Conservation (phyloP, 2,329 filamentous ascomycete species). For the Fusarium sp. region DNA sequence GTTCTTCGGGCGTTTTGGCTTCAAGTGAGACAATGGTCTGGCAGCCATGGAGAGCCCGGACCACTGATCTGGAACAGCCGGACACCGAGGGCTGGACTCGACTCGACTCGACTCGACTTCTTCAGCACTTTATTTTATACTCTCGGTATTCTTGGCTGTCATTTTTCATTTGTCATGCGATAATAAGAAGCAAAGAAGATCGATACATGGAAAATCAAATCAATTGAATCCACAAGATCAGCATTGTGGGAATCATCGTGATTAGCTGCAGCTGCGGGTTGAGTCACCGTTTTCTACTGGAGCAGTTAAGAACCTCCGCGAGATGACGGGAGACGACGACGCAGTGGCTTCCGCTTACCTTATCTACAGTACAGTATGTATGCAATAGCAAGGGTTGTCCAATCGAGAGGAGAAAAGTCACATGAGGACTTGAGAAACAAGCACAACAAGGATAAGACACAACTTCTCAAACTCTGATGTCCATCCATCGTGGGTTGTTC, state of each 20-base stretch:
- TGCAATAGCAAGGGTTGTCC: slow-evolving; percentile 1
- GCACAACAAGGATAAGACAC: slow-evolving; percentile 3
- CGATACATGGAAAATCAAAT: neutral
- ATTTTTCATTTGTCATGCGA: neutral
- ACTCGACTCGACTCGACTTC: neutral
- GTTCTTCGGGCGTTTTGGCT: slow-evolving; percentile 26
- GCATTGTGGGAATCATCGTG: slow-evolving; percentile 27
- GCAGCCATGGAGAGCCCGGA: slow-evolving; percentile 31
- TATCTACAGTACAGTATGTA: neutral
- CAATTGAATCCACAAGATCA: slow-evolving; percentile 11
- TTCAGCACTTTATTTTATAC: slow-evolving; percentile 9
- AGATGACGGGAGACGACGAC: slow-evolving; percentile 11
- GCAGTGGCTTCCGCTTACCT: neutral
- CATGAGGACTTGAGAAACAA: slow-evolving; percentile 17
- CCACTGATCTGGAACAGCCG: slow-evolving; percentile 15
- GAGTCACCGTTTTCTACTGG: slow-evolving; percentile 32
- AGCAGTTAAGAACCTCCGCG: slow-evolving; percentile 23
- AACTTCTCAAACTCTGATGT: neutral
- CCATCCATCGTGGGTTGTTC: slow-evolving; percentile 8
- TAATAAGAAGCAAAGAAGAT: neutral
- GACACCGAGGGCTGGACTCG: neutral
- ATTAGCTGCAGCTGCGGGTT: slow-evolving; percentile 1
- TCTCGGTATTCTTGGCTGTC: neutral
- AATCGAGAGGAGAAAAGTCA: slow-evolving; percentile 7
- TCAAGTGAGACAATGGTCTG: slow-evolving; percentile 45